Evolutionary conservation across 345 rosid species (phyloP), one percentile per base, ranked within the genome.

Genomic region (Aurinia saxatilis): DNA sequence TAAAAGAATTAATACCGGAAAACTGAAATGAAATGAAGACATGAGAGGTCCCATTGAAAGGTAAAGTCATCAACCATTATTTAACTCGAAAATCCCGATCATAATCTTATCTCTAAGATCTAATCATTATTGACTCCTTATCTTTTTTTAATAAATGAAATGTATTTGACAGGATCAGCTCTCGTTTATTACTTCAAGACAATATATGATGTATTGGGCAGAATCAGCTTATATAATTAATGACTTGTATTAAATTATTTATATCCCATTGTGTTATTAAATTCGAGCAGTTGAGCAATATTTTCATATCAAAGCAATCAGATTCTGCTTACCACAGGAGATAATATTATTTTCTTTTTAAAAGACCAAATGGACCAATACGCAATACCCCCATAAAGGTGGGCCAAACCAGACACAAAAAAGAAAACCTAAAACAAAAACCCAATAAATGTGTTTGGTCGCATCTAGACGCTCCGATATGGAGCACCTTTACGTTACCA

Each of bases 241-340:
- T 67, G 14, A 38, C 30, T 36, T 66, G 1, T 61, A n/a, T 18
- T 11, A 46, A 21, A 34, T 17, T 42, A 30, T 40, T 17, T 42
- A 30, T 40, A 15, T 33, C n/a, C 15, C n/a, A 21, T 17, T 2
- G 2, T 64, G 59, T 55, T 55, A 71, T 40, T 71, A 40, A 56
- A 63, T 64, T 41, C 49, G 65, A 63, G 65, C 65, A 14, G 70
- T 71, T 64, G 75, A 63, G 19, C 65, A 35, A 40, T 39, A 48
- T 39, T n/a, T n/a, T 63, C 18, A 55, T 15, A 35, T 14, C 63
- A 19, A 61, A 38, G 65, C 70, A 50, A 71, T 63, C 70, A 57
- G 54, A 71, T 71, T 71, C 70, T 63, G 64, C 74, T 50, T 57
- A 63, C 65, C 60, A 34, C 54, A 56, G 4, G 4, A 40, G 47